Evolutionary conservation across 2,329 filamentous ascomycete genomes (phyloP).

Genomic region (Colletotrichum sp.): DNA sequence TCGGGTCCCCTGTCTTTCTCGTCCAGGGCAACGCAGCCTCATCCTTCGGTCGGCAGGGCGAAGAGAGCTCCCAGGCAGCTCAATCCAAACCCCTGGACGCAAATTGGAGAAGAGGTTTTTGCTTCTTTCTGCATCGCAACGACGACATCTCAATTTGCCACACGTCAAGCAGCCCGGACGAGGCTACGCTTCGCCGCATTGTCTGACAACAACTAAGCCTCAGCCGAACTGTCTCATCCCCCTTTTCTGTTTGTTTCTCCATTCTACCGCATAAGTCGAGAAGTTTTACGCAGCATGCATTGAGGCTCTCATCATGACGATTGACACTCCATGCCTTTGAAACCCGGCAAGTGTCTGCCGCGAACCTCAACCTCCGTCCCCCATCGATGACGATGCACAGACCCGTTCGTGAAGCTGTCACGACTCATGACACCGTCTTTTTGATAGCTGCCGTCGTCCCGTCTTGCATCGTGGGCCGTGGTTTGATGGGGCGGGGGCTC

Average conservation of each 20-base stretch:
- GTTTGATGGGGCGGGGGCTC: neutral
- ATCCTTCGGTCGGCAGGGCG: neutral
- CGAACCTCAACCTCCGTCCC: neutral
- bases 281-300: neutral
- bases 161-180: neutral
- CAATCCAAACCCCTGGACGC: neutral
- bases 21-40: neutral
- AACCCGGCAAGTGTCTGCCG: neutral
- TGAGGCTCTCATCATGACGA: neutral
- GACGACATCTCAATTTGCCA: constrained; percentile 4
- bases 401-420: neutral
- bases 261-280: neutral
- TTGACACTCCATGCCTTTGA: neutral
- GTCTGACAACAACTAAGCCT: neutral
- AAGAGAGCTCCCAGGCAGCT: neutral
- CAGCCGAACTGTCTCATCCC: neutral
- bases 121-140: neutral
- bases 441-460: neutral
- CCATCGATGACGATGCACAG: neutral
- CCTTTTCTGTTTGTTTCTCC: neutral
- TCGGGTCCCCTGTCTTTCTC: neutral
- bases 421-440: neutral
- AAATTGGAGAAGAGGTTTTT: neutral
- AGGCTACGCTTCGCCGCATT: neutral
- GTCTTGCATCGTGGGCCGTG: neutral